phyloP scores from a whole-genome alignment of 2,329 filamentous ascomycete species.

The Trichoderma harzianum region DNA sequence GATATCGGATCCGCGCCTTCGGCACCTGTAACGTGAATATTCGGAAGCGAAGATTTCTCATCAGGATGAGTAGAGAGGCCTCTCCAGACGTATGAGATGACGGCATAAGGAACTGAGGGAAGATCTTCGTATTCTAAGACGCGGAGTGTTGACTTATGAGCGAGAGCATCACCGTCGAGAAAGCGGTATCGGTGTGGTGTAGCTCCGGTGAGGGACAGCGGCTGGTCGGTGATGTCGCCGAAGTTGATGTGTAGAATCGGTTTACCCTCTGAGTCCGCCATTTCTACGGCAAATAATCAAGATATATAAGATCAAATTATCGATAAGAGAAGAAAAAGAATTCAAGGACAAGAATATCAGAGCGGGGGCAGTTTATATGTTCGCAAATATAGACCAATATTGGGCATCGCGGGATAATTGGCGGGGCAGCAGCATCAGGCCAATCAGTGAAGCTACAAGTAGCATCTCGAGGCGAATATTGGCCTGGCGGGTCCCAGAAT shows the following conservation, averaged over 20 bases:
- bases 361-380: not conserved
- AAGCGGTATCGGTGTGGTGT: conserved; percentile 1
- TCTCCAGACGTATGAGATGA: conserved; percentile 12
- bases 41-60: not conserved
- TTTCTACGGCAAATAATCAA: not conserved
- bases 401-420: not conserved
- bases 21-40: not conserved
- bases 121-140: conserved; percentile 2
- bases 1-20: conserved; percentile 1
- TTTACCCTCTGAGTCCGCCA: not conserved
- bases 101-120: not conserved
- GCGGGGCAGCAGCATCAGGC: conserved; percentile 8
- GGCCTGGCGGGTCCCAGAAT: not conserved
- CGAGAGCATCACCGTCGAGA: not conserved
- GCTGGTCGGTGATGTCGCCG: not conserved
- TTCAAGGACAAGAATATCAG: not conserved
- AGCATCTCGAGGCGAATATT: not conserved
- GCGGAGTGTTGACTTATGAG: not conserved
- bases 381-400: not conserved
- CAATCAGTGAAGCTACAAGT: not conserved
- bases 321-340: not conserved
- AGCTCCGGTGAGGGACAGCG: not conserved
- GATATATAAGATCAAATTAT: not conserved
- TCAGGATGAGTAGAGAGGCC: not conserved
- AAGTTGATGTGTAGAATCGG: not conserved